Evolutionary conservation across 352 stramenopile genomes (phyloP), one percentile per base, ranked within the genome.

Genomic region (Pythium plurisporium): DNA sequence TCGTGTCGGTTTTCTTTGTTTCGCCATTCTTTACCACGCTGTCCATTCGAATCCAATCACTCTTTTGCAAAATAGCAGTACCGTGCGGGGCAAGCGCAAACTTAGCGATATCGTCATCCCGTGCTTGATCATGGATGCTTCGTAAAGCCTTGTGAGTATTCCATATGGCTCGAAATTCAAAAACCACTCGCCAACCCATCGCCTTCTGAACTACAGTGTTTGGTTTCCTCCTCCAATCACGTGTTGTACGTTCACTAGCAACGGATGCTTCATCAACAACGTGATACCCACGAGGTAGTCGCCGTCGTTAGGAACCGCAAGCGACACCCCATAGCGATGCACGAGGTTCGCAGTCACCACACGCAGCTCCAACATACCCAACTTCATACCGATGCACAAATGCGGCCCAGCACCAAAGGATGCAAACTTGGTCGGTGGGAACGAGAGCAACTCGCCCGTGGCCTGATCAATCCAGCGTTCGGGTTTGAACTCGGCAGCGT

Each of bases 391-490:
- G 10, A 86, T 52, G 44, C 76, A 86, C n/a, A 68, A 58, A 19
- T 72, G 72, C 2, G 64, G 64, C 9, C 74, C 76, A 0, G 63
- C 55, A 26, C 78, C 58, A 47, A 86, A 86, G 10, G 44, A 56
- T 5, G 56, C 43, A 31, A 81, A 79, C 37, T 65, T 62, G 59
- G 33, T 19, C 47, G 49, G 17, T 33, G 49, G 1, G 40, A 50
- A 3, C 22, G 50, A 20, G 17, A 29, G 19, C 31, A 64, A 20
- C 19, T 15, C 6, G 23, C 34, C 23, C 1, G 37, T 62, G 0
- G 9, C 10, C 9, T 19, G 22, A 12, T 87, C 78, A 22, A 92
- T 64, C 76, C 76, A 91, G 22, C 84, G 79, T 37, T 91, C 77
- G 7, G 82, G 80, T 14, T 80, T 81, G 53, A 84, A 90, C 59